Conservation (phyloP, 2,329 filamentous ascomycete species). For the Calonectria pauciramosa region DNA sequence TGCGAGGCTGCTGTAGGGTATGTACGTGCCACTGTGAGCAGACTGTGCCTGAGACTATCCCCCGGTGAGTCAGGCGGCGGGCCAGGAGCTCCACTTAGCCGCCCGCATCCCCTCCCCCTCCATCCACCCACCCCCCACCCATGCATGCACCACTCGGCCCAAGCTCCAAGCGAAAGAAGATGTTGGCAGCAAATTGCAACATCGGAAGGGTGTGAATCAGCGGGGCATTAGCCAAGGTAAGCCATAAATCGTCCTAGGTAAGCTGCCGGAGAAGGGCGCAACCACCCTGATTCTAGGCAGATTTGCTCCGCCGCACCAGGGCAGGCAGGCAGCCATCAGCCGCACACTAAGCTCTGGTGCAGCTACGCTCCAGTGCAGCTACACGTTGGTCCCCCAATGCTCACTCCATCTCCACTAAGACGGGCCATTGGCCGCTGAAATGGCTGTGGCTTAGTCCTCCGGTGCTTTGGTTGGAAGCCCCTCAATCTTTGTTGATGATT, state of each 20-base stretch:
- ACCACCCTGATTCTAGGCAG: slow-evolving; percentile 4
- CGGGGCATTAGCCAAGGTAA: neutral
- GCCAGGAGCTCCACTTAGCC: slow-evolving; percentile 2
- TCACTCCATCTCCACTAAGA: slow-evolving; percentile 11
- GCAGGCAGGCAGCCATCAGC: slow-evolving; percentile 19
- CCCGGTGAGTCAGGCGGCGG: slow-evolving; percentile 43
- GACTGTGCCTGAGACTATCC: slow-evolving; percentile 7
- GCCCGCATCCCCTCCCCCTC: neutral
- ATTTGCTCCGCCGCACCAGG: neutral
- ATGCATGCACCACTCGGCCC: neutral
- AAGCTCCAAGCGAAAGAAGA: neutral
- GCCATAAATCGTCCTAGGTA: neutral
- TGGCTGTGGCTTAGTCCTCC: slow-evolving; percentile 6
- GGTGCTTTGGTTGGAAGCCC: neutral
- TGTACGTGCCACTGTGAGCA: too few species aligned
- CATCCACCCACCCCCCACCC: neutral
- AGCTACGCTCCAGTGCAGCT: neutral
- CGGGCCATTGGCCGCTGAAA: neutral
- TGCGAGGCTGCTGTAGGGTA: neutral
- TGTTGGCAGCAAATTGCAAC: neutral
- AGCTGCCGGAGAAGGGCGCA: neutral
- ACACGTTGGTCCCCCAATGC: neutral
- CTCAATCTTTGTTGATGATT: neutral
- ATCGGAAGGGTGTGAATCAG: neutral
- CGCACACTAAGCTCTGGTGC: slow-evolving; percentile 10